Evolutionary conservation across 2,329 filamentous ascomycete genomes (phyloP).

Genomic region (Amesomyces nigricolor): DNA sequence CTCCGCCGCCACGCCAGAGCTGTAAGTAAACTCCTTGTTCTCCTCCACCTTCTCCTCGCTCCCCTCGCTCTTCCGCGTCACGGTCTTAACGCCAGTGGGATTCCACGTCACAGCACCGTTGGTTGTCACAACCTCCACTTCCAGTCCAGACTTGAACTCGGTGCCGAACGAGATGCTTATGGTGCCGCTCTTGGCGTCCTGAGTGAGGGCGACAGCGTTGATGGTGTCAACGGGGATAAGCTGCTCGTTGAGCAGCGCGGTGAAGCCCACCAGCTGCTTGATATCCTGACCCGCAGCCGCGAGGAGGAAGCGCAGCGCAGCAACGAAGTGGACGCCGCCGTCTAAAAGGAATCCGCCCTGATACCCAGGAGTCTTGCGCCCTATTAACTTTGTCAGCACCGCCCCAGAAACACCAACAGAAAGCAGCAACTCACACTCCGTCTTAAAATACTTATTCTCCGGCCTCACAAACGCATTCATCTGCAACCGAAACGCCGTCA

Average conservation of each 20-base stretch:
- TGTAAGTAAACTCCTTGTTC: constrained; percentile 21
- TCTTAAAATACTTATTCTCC: constrained; percentile 45
- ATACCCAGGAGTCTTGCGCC: constrained; percentile 64
- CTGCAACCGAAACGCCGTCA: constrained; percentile 36
- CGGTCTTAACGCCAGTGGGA: constrained; percentile 22
- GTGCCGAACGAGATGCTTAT: constrained; percentile 30
- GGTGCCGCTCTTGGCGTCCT: constrained; percentile 25
- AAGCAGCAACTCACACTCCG: constrained; percentile 33
- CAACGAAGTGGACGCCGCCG: constrained; percentile 67
- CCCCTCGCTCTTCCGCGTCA: constrained; percentile 6
- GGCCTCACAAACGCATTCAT: constrained; percentile 40
- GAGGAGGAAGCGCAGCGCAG: constrained; percentile 56
- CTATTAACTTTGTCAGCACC: constrained; percentile 12
- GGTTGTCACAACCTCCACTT: constrained; percentile 28
- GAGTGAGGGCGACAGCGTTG: constrained; percentile 42
- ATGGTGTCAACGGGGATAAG: constrained; percentile 64
- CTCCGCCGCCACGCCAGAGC: constrained; percentile 29
- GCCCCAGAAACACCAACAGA: background rate
- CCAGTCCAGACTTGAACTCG: constrained; percentile 28
- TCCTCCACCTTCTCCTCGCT: constrained; percentile 18
- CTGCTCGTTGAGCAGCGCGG: constrained; percentile 47
- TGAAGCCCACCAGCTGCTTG: constrained; percentile 48
- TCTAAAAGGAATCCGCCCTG: constrained; percentile 75
- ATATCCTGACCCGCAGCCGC: constrained; percentile 41
- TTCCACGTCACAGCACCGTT: constrained; percentile 28